Conservation (phyloP, 352 stramenopile genomes). For the Phytophthora quininea region DNA sequence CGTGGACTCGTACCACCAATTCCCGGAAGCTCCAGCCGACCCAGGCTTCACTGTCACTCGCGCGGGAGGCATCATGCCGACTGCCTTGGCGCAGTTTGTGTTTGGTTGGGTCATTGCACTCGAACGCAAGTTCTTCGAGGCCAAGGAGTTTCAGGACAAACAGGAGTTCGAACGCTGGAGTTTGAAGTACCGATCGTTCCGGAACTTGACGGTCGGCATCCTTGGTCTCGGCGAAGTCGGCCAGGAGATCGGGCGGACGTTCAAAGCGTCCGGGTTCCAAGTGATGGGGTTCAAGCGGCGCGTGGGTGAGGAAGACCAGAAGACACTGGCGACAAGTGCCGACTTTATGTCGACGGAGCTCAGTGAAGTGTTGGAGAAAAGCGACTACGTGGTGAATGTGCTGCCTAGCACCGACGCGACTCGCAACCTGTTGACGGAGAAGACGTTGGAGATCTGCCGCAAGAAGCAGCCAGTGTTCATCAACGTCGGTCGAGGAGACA, state of each 20-base stretch:
- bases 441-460: slow-evolving; percentile 46
- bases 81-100: slow-evolving; percentile 53
- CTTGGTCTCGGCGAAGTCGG: slow-evolving; percentile 69
- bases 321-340: slow-evolving; percentile 27
- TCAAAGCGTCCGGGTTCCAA: slow-evolving; percentile 63
- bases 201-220: slow-evolving; percentile 56
- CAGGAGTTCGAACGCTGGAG: slow-evolving; percentile 40
- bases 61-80: slow-evolving; percentile 61
- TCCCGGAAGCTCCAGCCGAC: slow-evolving; percentile 17
- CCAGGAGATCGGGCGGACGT: slow-evolving; percentile 53
- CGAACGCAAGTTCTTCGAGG: slow-evolving; percentile 49
- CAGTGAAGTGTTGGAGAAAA: slow-evolving; percentile 46
- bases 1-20: slow-evolving; percentile 52
- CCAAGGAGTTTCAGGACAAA: slow-evolving; percentile 36
- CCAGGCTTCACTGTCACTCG: slow-evolving; percentile 51
- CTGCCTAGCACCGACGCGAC: slow-evolving; percentile 84
- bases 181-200: slow-evolving; percentile 47
- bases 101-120: slow-evolving; percentile 55
- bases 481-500: slow-evolving; percentile 88
- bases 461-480: slow-evolving; percentile 79
- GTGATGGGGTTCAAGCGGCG: slow-evolving; percentile 75
- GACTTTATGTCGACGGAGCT: slow-evolving; percentile 54
- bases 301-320: slow-evolving; percentile 29
- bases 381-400: slow-evolving; percentile 86
- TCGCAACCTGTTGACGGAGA: slow-evolving; percentile 62